Evolutionary conservation across 2,329 filamentous ascomycete species (phyloP), one percentile per base, ranked within the genome.

Genomic region (Cryphonectria japonica): DNA sequence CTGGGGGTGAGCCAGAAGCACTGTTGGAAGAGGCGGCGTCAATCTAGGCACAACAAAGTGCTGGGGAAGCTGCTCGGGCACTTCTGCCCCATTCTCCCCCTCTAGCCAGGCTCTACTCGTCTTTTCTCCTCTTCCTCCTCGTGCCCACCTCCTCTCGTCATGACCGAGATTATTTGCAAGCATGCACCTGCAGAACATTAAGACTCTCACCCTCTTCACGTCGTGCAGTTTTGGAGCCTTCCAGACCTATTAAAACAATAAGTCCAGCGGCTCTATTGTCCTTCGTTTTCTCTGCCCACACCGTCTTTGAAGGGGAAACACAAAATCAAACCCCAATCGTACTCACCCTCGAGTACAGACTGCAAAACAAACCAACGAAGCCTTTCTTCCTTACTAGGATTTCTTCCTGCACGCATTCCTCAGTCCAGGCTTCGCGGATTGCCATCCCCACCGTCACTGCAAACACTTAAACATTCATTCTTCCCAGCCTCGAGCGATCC

Each of bases 111-210:
- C 37, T 26, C 62, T 50, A 65, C 41, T 26, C 26, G 16, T 46
- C 62, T 34, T 34, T 34, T 50, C 41, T 65, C 32, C 26, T 65
- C 13, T 34, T 29, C 7, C 29, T n/a, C 19, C 5, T 29, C 19
- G 37, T 64, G 37, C 19, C 62, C 34, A 60, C 67, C 13, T 54
- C 61, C 61, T 54, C 54, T 63, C 52, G 60, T 69, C 43, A 39
- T 66, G 41, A 46, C n/a, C 41, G 39, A 14, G 54, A 39, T 63
- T 34, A 22, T 29, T 52, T 50, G 59, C 70, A 29, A 70, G 67
- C 70, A 72, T 72, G 70, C 65, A 54, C 63, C 29, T 64, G 57
- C 67, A 66, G 63, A 63, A 46, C 63, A 64, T 46, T 32, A 63
- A 52, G 57, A 63, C 13, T 39, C 59, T 50, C 22, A 59, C 29